phyloP scores from a whole-genome alignment of 371 early-diverging fungal species.

The Mortierella sp. region DNA sequence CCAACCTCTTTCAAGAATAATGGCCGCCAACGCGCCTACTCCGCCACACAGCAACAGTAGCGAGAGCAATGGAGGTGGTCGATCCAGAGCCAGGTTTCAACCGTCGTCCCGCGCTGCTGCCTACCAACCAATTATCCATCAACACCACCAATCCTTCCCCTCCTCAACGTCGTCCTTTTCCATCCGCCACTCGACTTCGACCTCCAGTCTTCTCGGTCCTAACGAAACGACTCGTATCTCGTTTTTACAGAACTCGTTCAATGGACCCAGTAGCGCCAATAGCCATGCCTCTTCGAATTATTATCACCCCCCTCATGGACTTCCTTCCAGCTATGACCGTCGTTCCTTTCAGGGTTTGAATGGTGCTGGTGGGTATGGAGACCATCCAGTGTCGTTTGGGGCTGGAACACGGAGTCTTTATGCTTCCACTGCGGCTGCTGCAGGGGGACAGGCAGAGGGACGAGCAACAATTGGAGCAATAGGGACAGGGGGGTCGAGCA shows the following conservation, averaged over 20 bases:
- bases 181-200: slow-evolving; percentile 40
- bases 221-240: slow-evolving; percentile 32
- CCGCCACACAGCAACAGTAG: slow-evolving; percentile 12
- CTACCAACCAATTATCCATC: slow-evolving; percentile 29
- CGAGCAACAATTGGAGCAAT: background rate
- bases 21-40: slow-evolving; percentile 19
- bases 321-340: slow-evolving; percentile 22
- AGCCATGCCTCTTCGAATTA: background rate
- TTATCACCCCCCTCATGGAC: slow-evolving; percentile 9
- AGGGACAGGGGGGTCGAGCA: slow-evolving; percentile 3
- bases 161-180: slow-evolving; percentile 53
- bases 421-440: background rate
- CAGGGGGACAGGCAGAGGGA: slow-evolving; percentile 8
- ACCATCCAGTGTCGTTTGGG: slow-evolving; percentile 13
- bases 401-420: slow-evolving; percentile 18
- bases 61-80: background rate
- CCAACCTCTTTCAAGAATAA: background rate
- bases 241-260: slow-evolving; percentile 13
- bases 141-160: slow-evolving; percentile 48
- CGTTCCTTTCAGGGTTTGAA: background rate
- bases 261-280: slow-evolving; percentile 13
- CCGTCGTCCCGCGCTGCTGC: background rate
- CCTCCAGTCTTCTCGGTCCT: slow-evolving; percentile 39
- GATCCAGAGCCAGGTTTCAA: slow-evolving; percentile 3
- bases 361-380: slow-evolving; percentile 8